These are phyloP conservation scores for Cutaneotrichosporon sp. DNA, from an alignment of 1,284 basidiomycete species.

Conservation along the genomic window DNA sequence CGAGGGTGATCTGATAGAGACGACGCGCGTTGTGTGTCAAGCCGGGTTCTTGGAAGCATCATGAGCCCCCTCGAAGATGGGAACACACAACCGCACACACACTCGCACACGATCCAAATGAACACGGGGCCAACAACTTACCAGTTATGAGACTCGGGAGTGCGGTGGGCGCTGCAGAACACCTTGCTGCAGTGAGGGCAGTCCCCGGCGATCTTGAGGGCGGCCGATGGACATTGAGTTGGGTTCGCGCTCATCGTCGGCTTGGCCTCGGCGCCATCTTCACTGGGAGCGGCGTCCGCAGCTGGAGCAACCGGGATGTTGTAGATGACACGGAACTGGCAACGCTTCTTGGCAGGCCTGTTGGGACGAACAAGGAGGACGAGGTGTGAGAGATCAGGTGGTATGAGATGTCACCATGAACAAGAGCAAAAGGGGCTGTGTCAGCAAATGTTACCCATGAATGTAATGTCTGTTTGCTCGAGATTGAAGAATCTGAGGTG, in stretches of 20 bases:
- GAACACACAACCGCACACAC: too few species aligned
- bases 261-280: conserved; percentile 20
- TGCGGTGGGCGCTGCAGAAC: conserved; percentile 48
- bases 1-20: not conserved
- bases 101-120: not conserved
- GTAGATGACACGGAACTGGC: conserved; percentile 47
- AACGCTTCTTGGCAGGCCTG: conserved; percentile 49
- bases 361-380: not conserved
- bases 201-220: conserved; percentile 46
- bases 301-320: conserved; percentile 39
- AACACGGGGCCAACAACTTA: conserved; percentile 24
- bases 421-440: too few species aligned
- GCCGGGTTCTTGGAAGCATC: too few species aligned
- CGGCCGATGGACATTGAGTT: conserved; percentile 47
- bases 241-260: conserved; percentile 38
- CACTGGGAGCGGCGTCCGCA: conserved; percentile 14
- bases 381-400: not conserved
- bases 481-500: too few species aligned
- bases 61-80: too few species aligned
- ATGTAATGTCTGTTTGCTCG: too few species aligned
- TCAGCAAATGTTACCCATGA: too few species aligned
- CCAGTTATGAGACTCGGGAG: conserved; percentile 50
- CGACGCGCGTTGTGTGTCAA: too few species aligned
- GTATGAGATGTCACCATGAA: too few species aligned
- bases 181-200: conserved; percentile 48